Evolutionary conservation across 2,329 filamentous ascomycete genomes (phyloP), one percentile per base, ranked within the genome.

Genomic region (Verticillium tricorpus): DNA sequence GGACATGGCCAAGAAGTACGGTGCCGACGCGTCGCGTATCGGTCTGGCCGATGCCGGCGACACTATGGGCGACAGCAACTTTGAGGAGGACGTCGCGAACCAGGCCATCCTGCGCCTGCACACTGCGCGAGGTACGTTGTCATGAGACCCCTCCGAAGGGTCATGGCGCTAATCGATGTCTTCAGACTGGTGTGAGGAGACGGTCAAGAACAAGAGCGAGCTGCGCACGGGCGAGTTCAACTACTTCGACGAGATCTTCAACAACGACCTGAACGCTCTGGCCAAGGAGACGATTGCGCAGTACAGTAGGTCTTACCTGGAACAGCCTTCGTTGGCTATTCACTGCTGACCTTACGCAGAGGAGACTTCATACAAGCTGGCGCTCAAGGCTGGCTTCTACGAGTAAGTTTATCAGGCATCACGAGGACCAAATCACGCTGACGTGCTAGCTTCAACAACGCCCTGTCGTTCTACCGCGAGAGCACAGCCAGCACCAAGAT

Each of bases 1-100:
- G 60, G 91, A 97, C 65, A 85, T 93, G 34, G 89, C 94, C 15
- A 85, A 88, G 69, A 99, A 99, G 76, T 99, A 95, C 70, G 95
- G 95, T 71, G 94, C 95, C 9, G 95, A 98, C 74, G 95, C 95
- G 58, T 90, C 90, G 54, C 87, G 94, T 73, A 90, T 98, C 69
- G 93, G 93, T 3, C 87, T 99, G 65, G 94, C 94, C 19, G 95
- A 99, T 75, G 93, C 93, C 14, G 95, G 95, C 69, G 95, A 99
- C 71, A 92, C 91, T 66, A 93, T 97, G 65, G 90, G 92, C 66
- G 95, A 99, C 76, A 93, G 94, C 69, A 99, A 99, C 81, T 96
- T 99, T 67, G 95, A 97, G 71, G 95, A 99, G 79, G 87, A 90
- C 61, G 93, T 97, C 45, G 95, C 95, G 50, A 95, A 98, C 77